Evolutionary conservation across 2,329 filamentous ascomycete species (phyloP).

Genomic region (Ophiostoma novo-ulmi): DNA sequence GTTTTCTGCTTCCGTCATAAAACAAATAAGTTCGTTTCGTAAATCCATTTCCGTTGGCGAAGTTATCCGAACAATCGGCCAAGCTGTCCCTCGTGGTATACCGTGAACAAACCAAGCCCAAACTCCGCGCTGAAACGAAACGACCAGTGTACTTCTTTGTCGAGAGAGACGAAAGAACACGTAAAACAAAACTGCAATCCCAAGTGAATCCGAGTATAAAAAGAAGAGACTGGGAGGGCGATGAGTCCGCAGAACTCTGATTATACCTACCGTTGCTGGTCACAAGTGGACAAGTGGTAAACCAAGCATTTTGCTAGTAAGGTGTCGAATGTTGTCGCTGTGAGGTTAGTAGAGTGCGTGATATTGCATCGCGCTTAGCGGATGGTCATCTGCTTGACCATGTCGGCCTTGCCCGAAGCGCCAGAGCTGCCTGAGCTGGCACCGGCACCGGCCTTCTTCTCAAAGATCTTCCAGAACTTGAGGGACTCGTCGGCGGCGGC

Average conservation of each 20-base stretch:
- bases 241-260: conserved; percentile 16
- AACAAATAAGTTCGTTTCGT: conserved; percentile 18
- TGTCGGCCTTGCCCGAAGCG: conserved; percentile 71
- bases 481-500: conserved; percentile 93
- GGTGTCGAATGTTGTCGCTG: conserved; percentile 21
- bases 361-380: conserved; percentile 49
- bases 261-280: conserved; percentile 45
- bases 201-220: conserved; percentile 26
- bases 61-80: conserved; percentile 20
- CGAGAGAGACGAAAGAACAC: conserved; percentile 23
- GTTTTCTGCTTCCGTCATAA: conserved; percentile 21
- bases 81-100: conserved; percentile 21
- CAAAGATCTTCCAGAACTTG: conserved; percentile 99
- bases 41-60: conserved; percentile 19
- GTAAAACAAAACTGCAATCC: conserved; percentile 22
- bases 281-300: conserved; percentile 16
- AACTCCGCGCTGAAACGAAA: conserved; percentile 48
- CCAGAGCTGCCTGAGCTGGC: conserved; percentile 61
- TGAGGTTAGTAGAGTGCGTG: conserved; percentile 5
- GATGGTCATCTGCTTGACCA: conserved; percentile 94
- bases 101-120: conserved; percentile 33
- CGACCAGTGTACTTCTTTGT: conserved; percentile 30
- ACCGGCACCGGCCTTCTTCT: conserved; percentile 83
- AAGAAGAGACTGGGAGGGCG: neutral
- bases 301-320: conserved; percentile 23